A percentile compares a stretch with the other conserved stretches of the same genome.
phyloP scores from a whole-genome alignment of 176 grass and related monocot genomes.

The Chloris gayana region DNA sequence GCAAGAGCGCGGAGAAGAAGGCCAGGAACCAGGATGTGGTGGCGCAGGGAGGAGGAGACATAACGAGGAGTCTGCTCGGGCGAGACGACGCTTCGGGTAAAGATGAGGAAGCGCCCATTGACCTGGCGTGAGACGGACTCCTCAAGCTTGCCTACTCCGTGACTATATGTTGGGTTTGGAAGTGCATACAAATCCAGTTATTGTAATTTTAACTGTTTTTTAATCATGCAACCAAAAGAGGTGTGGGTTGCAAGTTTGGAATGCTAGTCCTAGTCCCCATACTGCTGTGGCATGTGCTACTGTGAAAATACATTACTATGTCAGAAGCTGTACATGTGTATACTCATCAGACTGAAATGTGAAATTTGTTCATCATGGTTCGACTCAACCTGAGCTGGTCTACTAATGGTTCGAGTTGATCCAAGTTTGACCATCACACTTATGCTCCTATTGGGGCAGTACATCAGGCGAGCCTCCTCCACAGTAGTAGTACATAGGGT shows the following conservation, averaged over 20 bases:
- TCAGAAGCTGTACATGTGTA: slow-evolving; percentile 7
- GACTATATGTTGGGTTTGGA: not conserved
- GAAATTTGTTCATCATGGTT: not conserved
- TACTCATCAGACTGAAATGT: not conserved
- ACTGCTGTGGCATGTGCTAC: not conserved
- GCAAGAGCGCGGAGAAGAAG: slow-evolving; percentile 85
- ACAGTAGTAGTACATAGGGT: too few relatives aligned
- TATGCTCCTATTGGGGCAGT: too few relatives aligned
- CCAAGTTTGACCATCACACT: not conserved
- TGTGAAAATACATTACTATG: not conserved
- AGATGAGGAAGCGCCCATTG: slow-evolving; percentile 35
- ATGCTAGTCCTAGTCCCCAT: not conserved
- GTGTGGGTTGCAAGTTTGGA: slow-evolving; percentile 26
- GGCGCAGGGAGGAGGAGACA: slow-evolving; percentile 27
- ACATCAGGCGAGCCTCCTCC: too few relatives aligned
- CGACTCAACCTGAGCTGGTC: not conserved
- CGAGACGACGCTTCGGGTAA: slow-evolving; percentile 49
- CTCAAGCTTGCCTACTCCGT: not conserved
- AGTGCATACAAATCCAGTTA: not conserved
- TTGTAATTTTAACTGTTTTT: slow-evolving; percentile 23
- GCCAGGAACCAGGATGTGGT: slow-evolving; percentile 16
- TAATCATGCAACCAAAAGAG: slow-evolving; percentile 2
- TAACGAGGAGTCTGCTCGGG: slow-evolving; percentile 56
- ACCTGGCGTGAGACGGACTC: slow-evolving; percentile 46
- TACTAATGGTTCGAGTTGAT: not conserved